Conservation (phyloP, 169 alveolate species). For the Theileria equi region DNA sequence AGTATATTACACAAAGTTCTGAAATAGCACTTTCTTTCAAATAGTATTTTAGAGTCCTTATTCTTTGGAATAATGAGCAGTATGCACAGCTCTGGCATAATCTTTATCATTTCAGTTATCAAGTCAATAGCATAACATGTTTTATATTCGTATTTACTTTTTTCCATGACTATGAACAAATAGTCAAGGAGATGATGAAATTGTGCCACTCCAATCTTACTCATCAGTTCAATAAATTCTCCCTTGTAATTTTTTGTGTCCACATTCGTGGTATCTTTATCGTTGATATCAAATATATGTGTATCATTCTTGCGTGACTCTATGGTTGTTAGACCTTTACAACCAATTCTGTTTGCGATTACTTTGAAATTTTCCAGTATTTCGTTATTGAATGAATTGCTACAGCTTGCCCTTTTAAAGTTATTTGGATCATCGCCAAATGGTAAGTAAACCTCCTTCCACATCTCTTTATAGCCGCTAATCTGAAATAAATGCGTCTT, state of each 20-base stretch:
- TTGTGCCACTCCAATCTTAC: constrained; percentile 19
- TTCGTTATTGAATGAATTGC: not conserved
- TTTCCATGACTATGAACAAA: constrained; percentile 30
- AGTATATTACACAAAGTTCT: constrained; percentile 8
- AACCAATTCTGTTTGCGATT: too few relatives aligned
- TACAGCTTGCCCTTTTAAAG: not conserved
- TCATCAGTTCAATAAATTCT: constrained; percentile 28
- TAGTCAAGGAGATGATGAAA: constrained; percentile 49
- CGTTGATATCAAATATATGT: not conserved
- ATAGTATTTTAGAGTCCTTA: constrained; percentile 8
- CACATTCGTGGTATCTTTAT: not conserved
- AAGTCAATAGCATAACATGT: constrained; percentile 33
- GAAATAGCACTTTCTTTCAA: constrained; percentile 30
- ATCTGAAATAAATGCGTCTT: not conserved
- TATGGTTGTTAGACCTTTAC: too few relatives aligned
- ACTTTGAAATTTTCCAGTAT: not conserved
- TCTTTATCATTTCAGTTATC: constrained; percentile 8
- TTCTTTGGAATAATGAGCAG: constrained; percentile 35
- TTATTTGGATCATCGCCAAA: not conserved
- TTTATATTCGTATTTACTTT: constrained; percentile 6
- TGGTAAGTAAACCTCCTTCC: constrained; percentile 4
- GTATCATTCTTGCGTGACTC: too few relatives aligned
- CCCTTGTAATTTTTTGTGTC: not conserved
- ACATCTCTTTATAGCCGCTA: not conserved
- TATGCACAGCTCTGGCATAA: constrained; percentile 50